Conservation (phyloP, 1,284 basidiomycete species). For the Volvariella volvacea region DNA sequence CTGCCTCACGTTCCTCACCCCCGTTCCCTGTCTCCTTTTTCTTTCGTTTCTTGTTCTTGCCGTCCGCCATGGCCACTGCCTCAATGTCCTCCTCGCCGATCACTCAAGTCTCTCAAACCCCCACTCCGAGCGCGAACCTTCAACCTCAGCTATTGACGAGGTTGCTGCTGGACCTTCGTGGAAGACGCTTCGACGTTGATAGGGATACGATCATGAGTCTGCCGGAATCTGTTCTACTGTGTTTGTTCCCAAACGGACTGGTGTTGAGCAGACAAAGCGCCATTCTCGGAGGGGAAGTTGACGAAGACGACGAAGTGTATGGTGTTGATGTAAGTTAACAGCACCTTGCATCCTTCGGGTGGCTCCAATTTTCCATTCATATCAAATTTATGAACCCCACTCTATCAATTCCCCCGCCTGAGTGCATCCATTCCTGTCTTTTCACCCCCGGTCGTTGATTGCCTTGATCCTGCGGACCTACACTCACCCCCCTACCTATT, state of each 20-base stretch:
- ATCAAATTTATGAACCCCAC: too few species aligned
- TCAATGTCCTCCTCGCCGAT: conserved; percentile 70
- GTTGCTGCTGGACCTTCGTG: conserved; percentile 89
- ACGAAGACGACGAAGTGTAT: conserved; percentile 92
- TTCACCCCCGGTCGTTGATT: not conserved
- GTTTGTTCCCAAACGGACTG: conserved; percentile 96
- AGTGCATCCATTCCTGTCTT: not conserved
- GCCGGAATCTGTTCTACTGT: conserved; percentile 93
- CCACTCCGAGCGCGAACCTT: conserved; percentile 55
- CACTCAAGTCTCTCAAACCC: conserved; percentile 77
- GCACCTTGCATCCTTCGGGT: not conserved
- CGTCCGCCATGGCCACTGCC: conserved; percentile 24
- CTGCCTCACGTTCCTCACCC: too few species aligned
- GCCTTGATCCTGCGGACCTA: too few species aligned
- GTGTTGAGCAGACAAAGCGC: conserved; percentile 86
- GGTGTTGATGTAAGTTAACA: conserved; percentile 81
- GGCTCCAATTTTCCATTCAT: not conserved
- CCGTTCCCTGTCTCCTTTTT: conserved; percentile 7
- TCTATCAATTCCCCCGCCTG: too few species aligned
- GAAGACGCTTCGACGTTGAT: conserved; percentile 90
- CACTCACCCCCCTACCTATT: conserved; percentile 8
- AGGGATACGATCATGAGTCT: conserved; percentile 98
- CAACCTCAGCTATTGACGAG: conserved; percentile 82
- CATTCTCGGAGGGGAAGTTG: conserved; percentile 65
- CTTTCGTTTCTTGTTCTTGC: conserved; percentile 9